Conservation (phyloP, 768 basidiomycete species). For the Tulasnella calospora region DNA sequence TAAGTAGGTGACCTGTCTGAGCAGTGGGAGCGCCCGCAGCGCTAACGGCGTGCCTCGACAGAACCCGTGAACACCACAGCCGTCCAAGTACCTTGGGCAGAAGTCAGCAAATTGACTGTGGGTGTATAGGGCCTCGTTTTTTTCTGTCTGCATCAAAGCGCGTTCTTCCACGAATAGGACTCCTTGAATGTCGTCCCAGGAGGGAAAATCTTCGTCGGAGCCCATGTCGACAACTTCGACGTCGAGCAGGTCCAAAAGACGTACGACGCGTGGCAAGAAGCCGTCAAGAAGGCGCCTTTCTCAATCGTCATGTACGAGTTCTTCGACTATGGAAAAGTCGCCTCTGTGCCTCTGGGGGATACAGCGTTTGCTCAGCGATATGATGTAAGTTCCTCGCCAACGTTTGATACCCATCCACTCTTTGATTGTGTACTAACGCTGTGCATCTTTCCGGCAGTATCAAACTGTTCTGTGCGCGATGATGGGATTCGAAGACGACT, state of each 20-base stretch:
- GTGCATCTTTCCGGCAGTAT: neutral
- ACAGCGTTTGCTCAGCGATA: conserved; percentile 13
- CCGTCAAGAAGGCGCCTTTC: neutral
- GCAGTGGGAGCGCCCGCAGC: neutral
- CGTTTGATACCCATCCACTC: neutral
- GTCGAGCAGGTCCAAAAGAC: neutral
- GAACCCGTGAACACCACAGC: neutral
- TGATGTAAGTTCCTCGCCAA: neutral
- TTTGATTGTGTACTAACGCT: neutral
- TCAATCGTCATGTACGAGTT: conserved; percentile 10
- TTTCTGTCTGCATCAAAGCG: neutral
- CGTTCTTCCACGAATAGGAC: neutral
- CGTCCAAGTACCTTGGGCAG: neutral
- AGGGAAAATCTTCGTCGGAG: conserved; percentile 2
- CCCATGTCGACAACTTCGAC: conserved; percentile 6
- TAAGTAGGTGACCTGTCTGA: neutral
- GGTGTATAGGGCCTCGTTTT: neutral
- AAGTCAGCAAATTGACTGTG: neutral
- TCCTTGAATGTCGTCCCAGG: neutral
- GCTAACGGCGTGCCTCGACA: neutral
- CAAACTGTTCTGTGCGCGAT: neutral
- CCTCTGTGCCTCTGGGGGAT: neutral
- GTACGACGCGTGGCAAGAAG: conserved; percentile 8
- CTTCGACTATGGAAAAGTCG: neutral
- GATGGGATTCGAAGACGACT: neutral